Base-by-base conservation (phyloP, 768 basidiomycete species). In the Suillus fuscotomentosus region DNA sequence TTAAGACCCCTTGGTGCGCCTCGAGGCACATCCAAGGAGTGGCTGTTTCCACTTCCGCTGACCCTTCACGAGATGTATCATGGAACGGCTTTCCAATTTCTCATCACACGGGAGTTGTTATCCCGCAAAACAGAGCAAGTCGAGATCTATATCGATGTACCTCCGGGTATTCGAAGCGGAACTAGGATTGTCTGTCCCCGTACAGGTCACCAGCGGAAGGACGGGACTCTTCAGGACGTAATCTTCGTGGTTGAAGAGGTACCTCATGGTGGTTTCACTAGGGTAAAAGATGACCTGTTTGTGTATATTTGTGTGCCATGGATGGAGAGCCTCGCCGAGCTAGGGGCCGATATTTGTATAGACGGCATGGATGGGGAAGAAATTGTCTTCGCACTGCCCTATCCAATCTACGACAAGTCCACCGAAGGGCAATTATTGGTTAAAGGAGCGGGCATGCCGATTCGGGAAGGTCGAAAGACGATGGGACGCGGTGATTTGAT, bases 401-500 rank as follows among this genome's bases (percentile, higher is more conserved):
- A 83, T 66, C 80, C 83, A 48, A 78, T 82, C 67, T 72, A 77
- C 60, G 83, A 84, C 67, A 80, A 80, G 68, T 76, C 75, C 5
- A 75, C 84, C 61, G 82, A 79, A 60, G 87, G 86, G 17, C 80
- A 82, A 64, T 73, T 81, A 50, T 76, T 81, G 47, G 76, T 88
- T 61, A 79, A 78, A 69, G 87, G 85, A 48, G 86, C 84, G 61
- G 89, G 89, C n/a, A 91, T 91, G 89, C 88, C 88, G 47, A 78
- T 87, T 53, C 76, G 84, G 63, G 79, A 83, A n/a, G 76, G 81
- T 38, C 82, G 85, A 11, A 76, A 79, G 69, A 76, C 84, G 11
- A 72, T 84, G 60, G 86, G 86, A 42, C 81, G 84, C 69, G 88
- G 89, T 20, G 86, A 88, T 70, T 76, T 91, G 70, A 77, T 89